Base-by-base conservation (phyloP, 352 stramenopile genomes). In the Achlya hypogyna region DNA sequence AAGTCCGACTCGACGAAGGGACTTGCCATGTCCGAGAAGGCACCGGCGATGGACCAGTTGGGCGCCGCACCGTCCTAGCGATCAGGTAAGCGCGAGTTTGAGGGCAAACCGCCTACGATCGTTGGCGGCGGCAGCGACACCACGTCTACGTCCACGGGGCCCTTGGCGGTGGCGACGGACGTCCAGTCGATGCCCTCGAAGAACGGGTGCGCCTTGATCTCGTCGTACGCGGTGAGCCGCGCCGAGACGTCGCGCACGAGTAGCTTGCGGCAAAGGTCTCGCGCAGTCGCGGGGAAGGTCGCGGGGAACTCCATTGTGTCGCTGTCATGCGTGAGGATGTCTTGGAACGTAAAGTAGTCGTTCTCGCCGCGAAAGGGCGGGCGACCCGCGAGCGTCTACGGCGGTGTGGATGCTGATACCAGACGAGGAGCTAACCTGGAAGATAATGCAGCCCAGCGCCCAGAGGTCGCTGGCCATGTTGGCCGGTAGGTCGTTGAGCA, bases 401-500 rank as follows among this genome's bases (percentile, higher is more conserved):
- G 22, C 9, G 5, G 12, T 16, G 35, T 22, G 8, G 31, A 20
- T 8, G 20, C 42, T 8, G 6, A 53, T 65, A 12, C 27, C 10
- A 63, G 12, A 45, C 23, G 53, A 51, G 27, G 53, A 63, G 18
- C 35, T 22, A 31, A 66, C 47, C 42, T 97, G 89, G 69, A 88
- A 97, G 10, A 96, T 67, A 75, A 97, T 96, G 72, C 88, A 96
- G 0, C 88, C 91, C 47, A 97, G 69, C 0, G 91, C 91, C 91
- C 91, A 97, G 53, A 97, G 56, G 63, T 97, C 91, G 35, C 89
- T 96, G 0, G 79, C 84, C 4, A 81, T 76, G 14, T 84, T 93
- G 5, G 87, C 86, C 29, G 91, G 80, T 52, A 91, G 72, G 45
- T 96, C 91, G 22, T 87, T 74, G 32, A 97, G 65, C 23, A 97